phyloP scores from a whole-genome alignment of 2,329 filamentous ascomycete genomes.

The Talaromyces sp. region DNA sequence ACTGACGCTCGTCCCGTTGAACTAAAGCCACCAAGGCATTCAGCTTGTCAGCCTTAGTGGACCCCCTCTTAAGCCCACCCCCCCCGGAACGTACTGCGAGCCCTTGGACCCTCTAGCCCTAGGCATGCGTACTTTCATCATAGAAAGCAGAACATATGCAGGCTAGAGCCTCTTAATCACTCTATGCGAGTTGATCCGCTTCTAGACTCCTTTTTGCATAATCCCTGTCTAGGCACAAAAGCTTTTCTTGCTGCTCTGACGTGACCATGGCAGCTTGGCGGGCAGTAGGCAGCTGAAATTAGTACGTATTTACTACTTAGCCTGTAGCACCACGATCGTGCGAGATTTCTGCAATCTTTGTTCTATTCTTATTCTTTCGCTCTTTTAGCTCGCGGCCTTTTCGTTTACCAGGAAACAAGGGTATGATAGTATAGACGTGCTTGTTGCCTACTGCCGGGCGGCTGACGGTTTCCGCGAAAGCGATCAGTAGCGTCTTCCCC shows the following conservation, averaged over 20 bases:
- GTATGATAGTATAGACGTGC: not conserved
- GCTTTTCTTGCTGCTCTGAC: not conserved
- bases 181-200: not conserved
- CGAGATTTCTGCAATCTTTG: not conserved
- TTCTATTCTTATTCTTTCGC: not conserved
- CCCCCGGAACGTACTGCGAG: not conserved
- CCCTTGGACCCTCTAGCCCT: not conserved
- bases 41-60: constrained; percentile 7
- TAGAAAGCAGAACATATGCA: not conserved
- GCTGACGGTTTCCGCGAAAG: not conserved
- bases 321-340: not conserved
- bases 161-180: not conserved
- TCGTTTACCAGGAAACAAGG: not conserved
- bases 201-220: not conserved
- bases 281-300: constrained; percentile 5
- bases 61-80: not conserved
- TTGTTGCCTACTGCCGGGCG: not conserved
- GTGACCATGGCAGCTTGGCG: not conserved
- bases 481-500: not conserved
- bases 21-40: not conserved
- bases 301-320: not conserved
- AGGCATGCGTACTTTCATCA: not conserved
- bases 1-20: not conserved
- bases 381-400: not conserved
- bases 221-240: not conserved